Conservation (phyloP, 2,329 filamentous ascomycete species). For the Cercospora berteroae region DNA sequence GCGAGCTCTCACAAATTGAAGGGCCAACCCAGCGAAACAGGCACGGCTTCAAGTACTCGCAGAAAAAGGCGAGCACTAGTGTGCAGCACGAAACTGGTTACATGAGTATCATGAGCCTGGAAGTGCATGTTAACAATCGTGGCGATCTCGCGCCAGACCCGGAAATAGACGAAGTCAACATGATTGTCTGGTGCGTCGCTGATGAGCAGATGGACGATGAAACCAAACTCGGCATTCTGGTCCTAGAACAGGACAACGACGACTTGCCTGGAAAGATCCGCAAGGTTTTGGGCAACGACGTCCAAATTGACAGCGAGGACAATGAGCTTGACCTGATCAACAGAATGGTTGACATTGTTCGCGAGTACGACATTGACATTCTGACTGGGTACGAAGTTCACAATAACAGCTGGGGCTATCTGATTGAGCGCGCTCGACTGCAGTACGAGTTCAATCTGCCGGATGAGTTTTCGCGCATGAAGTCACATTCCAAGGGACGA, state of each 20-base stretch:
- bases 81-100: constrained; percentile 83
- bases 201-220: constrained; percentile 66
- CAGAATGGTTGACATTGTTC: constrained; percentile 82
- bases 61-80: constrained; percentile 69
- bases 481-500: constrained; percentile 74
- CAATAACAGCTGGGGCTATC: constrained; percentile 88
- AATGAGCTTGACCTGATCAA: constrained; percentile 83
- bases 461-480: constrained; percentile 88
- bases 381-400: constrained; percentile 94
- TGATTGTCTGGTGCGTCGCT: constrained; percentile 80
- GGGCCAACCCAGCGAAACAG: constrained; percentile 79
- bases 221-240: constrained; percentile 68
- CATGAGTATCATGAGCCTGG: constrained; percentile 95
- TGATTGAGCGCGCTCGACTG: constrained; percentile 81
- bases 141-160: constrained; percentile 81
- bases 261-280: constrained; percentile 60
- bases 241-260: constrained; percentile 55
- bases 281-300: constrained; percentile 52
- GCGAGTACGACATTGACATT: constrained; percentile 82
- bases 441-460: constrained; percentile 90
- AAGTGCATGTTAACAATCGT: constrained; percentile 86
- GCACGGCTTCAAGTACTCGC: constrained; percentile 82
- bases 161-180: constrained; percentile 81
- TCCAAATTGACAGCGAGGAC: constrained; percentile 69
- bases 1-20: constrained; percentile 77